Evolutionary conservation across 352 stramenopile genomes (phyloP).

Genomic region (Globisporangium acanthophoron): DNA sequence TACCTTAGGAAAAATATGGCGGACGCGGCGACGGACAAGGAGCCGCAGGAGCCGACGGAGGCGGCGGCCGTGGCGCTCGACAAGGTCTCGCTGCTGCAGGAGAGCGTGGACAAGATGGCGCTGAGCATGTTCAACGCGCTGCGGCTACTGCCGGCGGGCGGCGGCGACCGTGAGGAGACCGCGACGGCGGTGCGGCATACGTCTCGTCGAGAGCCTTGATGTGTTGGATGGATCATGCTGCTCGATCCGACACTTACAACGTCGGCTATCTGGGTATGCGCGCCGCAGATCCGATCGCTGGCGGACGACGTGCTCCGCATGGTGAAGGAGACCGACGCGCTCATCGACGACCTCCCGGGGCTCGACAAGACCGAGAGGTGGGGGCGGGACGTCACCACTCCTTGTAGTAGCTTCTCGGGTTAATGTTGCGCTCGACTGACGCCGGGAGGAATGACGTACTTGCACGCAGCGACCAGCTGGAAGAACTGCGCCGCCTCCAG

Average conservation of each 20-base stretch:
- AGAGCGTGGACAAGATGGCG: constrained; percentile 83
- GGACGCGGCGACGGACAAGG: constrained; percentile 2
- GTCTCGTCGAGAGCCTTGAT: no score
- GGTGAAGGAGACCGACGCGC: constrained; percentile 69
- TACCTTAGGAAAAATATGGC: constrained; percentile 4
- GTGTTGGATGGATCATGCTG: not conserved
- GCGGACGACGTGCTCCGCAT: constrained; percentile 73
- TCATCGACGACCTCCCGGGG: constrained; percentile 77
- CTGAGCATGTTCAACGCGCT: constrained; percentile 87
- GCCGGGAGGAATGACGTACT: not conserved
- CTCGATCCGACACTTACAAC: not conserved
- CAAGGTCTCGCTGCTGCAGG: constrained; percentile 80
- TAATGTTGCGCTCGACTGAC: not conserved
- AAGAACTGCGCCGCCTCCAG: constrained; percentile 71
- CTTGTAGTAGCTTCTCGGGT: no score
- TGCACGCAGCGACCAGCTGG: constrained; percentile 58
- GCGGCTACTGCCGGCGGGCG: constrained; percentile 55
- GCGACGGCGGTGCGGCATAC: constrained; percentile 33
- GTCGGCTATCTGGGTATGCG: no score
- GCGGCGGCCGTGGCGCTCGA: constrained; percentile 30
- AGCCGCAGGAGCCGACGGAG: constrained; percentile 1
- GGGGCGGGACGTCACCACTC: not conserved
- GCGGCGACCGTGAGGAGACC: constrained; percentile 45
- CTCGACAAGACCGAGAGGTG: constrained; percentile 79
- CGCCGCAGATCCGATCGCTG: constrained; percentile 53